phyloP scores from a whole-genome alignment of 345 rosid genomes.

The Lepidium didymum region DNA sequence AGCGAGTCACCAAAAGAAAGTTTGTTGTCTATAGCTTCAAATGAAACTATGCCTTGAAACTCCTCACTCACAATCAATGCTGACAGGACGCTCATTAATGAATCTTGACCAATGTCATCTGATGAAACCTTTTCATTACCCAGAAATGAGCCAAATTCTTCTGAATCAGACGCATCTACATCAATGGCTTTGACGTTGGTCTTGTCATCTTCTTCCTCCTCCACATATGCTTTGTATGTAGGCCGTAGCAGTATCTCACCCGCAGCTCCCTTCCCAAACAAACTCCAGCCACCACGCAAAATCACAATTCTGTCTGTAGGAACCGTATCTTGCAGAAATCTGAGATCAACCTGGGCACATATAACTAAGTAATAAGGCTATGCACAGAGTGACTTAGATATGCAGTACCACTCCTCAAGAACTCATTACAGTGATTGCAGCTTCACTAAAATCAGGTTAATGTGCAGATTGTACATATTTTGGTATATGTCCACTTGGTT shows the following conservation, averaged over 20 bases:
- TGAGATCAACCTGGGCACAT: conserved; percentile 60
- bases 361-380: conserved; percentile 20
- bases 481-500: too few relatives aligned
- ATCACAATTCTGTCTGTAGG: conserved; percentile 69
- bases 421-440: not conserved
- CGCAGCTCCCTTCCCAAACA: conserved; percentile 49
- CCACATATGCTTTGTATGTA: conserved; percentile 84
- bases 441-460: too few relatives aligned
- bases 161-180: conserved; percentile 41
- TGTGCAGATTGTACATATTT: too few relatives aligned
- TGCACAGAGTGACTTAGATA: not conserved
- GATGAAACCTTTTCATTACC: conserved; percentile 20
- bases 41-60: conserved; percentile 83
- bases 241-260: conserved; percentile 80
- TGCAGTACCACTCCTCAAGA: not conserved
- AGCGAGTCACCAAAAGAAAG: conserved; percentile 29
- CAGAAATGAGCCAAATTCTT: conserved; percentile 36
- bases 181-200: conserved; percentile 31
- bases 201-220: conserved; percentile 79
- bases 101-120: conserved; percentile 47
- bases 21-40: conserved; percentile 50
- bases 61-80: conserved; percentile 82
- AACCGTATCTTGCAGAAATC: conserved; percentile 75
- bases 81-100: conserved; percentile 77
- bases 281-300: conserved; percentile 65